phyloP scores from a whole-genome alignment of 331 rosid genomes.

The Spiraea crenata region DNA sequence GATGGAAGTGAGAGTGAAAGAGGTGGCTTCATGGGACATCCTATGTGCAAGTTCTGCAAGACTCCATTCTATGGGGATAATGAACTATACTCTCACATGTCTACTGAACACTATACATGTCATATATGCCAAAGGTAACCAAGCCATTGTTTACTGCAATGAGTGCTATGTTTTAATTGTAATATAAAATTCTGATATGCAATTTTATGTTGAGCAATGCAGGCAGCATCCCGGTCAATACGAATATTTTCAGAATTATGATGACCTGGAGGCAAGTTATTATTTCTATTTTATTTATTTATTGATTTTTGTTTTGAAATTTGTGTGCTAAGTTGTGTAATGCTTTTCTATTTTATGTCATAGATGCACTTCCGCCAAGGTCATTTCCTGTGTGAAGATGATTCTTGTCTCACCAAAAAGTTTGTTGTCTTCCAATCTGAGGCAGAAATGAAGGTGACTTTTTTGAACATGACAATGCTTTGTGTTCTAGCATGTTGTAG shows the following conservation, averaged over 20 bases:
- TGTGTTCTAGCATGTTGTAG: conserved; percentile 12
- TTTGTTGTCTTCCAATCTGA: conserved; percentile 85
- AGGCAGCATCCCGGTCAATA: conserved; percentile 90
- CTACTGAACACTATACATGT: conserved; percentile 93
- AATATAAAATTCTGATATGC: not conserved
- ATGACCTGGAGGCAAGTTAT: conserved; percentile 88
- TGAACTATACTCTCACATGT: conserved; percentile 86
- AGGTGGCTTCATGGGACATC: conserved; percentile 98
- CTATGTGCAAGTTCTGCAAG: conserved; percentile 84
- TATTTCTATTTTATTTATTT: conserved; percentile 11
- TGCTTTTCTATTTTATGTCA: conserved; percentile 12
- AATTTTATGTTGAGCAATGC: conserved; percentile 26
- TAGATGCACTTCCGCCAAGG: conserved; percentile 91
- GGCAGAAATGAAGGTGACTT: conserved; percentile 84
- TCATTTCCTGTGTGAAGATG: conserved; percentile 97
- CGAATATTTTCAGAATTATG: conserved; percentile 84
- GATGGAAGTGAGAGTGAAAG: conserved; percentile 98
- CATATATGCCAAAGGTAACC: conserved; percentile 94
- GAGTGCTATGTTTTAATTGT: not conserved
- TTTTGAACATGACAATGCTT: conserved; percentile 8
- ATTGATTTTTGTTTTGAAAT: conserved; percentile 18
- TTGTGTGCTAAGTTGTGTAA: not conserved
- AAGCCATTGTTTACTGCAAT: not conserved
- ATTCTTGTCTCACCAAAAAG: conserved; percentile 82
- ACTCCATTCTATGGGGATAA: conserved; percentile 92